Evolutionary conservation across 345 rosid genomes (phyloP).

Genomic region (Citrus inodora): DNA sequence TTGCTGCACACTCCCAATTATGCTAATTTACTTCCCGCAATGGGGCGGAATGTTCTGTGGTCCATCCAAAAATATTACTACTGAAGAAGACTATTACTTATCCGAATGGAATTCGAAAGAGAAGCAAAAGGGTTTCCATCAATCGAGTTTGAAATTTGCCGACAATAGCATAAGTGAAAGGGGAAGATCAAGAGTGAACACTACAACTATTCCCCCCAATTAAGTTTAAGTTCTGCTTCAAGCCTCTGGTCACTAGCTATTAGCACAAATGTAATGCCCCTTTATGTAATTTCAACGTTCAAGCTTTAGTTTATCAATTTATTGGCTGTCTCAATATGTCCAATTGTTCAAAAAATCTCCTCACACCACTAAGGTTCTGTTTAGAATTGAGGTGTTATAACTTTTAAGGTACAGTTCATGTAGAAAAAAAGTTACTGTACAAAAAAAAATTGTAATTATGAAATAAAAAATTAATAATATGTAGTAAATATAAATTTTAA

Average conservation of each 20-base stretch:
- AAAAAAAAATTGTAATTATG: too few species aligned
- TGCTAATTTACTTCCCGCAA: conserved; percentile 72
- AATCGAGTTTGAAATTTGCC: conserved; percentile 62
- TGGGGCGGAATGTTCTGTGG: conserved; percentile 97
- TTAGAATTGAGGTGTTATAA: too few species aligned
- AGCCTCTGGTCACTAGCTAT: neutral
- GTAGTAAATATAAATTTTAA: too few species aligned
- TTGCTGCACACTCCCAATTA: conserved; percentile 62
- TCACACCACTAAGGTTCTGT: neutral
- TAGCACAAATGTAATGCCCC: neutral
- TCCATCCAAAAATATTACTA: conserved; percentile 38
- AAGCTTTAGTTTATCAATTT: neutral
- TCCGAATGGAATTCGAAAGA: conserved; percentile 68
- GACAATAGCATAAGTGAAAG: conserved; percentile 68
- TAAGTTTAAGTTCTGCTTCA: conserved; percentile 16
- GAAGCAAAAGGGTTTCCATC: conserved; percentile 47
- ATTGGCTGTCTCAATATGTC: neutral
- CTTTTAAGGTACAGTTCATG: fast-evolving
- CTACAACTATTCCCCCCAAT: conserved; percentile 12
- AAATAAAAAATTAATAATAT: too few species aligned
- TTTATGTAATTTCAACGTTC: neutral
- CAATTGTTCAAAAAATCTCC: neutral
- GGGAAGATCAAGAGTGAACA: conserved; percentile 27
- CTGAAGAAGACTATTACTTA: conserved; percentile 78
- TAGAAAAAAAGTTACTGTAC: too few species aligned